Base-by-base conservation (phyloP, 2,329 filamentous ascomycete species). In the Epichloe gansuensis region DNA sequence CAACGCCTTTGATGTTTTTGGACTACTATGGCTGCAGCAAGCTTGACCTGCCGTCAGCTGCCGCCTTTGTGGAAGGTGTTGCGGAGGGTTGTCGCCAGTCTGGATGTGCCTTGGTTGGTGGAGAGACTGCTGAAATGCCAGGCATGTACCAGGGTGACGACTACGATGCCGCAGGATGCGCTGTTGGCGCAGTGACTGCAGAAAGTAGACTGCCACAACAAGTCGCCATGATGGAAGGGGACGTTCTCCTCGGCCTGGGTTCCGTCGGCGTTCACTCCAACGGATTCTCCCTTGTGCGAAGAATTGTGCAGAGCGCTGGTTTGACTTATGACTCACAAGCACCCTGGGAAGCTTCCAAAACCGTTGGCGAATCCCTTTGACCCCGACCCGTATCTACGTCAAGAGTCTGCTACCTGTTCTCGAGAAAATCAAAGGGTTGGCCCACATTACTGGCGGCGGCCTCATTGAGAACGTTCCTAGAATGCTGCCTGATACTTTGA, bases 101-200 rank as follows among this genome's bases (percentile, higher is more conserved):
- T 0, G 85, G 85, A 45, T 95, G 91, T 64, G 91, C 91, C 15
- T 78, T 98, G 3, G 87, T 97, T n/a, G 93, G 93, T 41, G 93
- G 93, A 45, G 93, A 98, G 72, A 98, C 93, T 0, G 93, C 93
- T 6, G 93, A 98, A 72, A 97, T 98, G 93, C 91, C 91, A 0
- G 91, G 91, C 52, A 88, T 97, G 75, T 96, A 95, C 72, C 77
- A 84, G 57, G 82, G 80, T 51, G 87, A 89, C 48, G 88, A 94
- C 64, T 98, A 97, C 67, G 93, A 98, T 62, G 90, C 91, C 7
- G 91, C 89, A 23, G 93, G 93, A 56, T 87, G 86, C 41, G 91
- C 91, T 17, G 84, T 95, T 46, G 93, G 93, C 53, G 88, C 90
- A 43, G 86, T 97, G 65, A 74, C 77, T 38, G 71, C 78, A 37